Percentiles rank a stretch among this genome's conserved stretches.
Evolutionary conservation across 495 filamentous ascomycete genomes (phyloP).

Genomic region (Penicillium soppii): DNA sequence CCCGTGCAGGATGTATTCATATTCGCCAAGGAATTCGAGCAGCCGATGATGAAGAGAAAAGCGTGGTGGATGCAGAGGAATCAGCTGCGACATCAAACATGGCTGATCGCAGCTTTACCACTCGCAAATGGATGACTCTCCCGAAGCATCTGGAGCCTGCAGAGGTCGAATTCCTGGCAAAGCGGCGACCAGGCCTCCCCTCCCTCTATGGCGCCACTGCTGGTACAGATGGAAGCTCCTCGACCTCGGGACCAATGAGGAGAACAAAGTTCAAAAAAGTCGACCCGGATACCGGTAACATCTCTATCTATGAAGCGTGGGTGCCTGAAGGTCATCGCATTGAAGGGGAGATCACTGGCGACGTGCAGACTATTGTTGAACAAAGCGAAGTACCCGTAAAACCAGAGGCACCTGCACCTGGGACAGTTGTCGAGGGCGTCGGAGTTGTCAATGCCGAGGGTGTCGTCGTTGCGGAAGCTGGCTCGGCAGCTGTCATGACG

Average conservation of each 20-base stretch:
- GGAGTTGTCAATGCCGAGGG: conserved; percentile 61
- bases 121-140: conserved; percentile 75
- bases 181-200: conserved; percentile 74
- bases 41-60: conserved; percentile 51
- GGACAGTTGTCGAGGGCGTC: conserved; percentile 61
- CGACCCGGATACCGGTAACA: conserved; percentile 71
- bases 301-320: conserved; percentile 76
- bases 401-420: conserved; percentile 52
- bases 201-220: conserved; percentile 51
- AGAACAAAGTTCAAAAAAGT: conserved; percentile 75
- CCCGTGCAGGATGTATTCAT: conserved; percentile 71
- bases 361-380: conserved; percentile 33
- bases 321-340: conserved; percentile 77
- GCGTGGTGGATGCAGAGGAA: conserved; percentile 45
- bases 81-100: conserved; percentile 25
- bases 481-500: conserved; percentile 41
- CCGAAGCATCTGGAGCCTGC: conserved; percentile 73
- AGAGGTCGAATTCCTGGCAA: conserved; percentile 80
- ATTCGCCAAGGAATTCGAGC: conserved; percentile 45
- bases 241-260: conserved; percentile 53
- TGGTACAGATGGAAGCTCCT: conserved; percentile 41
- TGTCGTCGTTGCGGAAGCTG: conserved; percentile 56
- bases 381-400: conserved; percentile 36
- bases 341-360: conserved; percentile 74
- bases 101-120: conserved; percentile 60